These are phyloP conservation scores for Diddensiella caesifluorescens DNA, from an alignment of 805 yeast genomes.

Conservation along the genomic window DNA sequence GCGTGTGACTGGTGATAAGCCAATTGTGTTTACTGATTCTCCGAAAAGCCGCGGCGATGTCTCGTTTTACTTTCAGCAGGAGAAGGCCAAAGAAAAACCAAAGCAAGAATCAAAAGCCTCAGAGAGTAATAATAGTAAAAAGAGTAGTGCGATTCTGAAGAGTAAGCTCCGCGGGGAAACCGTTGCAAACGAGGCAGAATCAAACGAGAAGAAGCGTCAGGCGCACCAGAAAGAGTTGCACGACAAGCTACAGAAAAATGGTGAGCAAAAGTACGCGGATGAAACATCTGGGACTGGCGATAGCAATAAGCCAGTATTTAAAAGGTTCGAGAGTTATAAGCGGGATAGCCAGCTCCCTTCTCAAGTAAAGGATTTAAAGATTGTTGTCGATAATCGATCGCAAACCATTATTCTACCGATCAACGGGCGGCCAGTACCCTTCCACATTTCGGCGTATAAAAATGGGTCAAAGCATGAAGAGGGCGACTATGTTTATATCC, in stretches of 20 bases:
- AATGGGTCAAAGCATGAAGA: slow-evolving; percentile 94
- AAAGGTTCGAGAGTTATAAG: slow-evolving; percentile 88
- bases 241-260: slow-evolving; percentile 80
- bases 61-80: slow-evolving; percentile 78
- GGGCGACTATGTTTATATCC: slow-evolving; percentile 86
- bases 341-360: slow-evolving; percentile 89
- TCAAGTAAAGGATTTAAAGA: slow-evolving; percentile 73
- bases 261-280: slow-evolving; percentile 74
- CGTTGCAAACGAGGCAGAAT: slow-evolving; percentile 54
- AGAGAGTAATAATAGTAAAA: slow-evolving; percentile 35
- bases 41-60: slow-evolving; percentile 68
- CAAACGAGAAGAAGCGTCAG: slow-evolving; percentile 70
- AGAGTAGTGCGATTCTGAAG: slow-evolving; percentile 62
- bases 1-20: slow-evolving; percentile 57
- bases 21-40: slow-evolving; percentile 65
- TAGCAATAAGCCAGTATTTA: slow-evolving; percentile 62
- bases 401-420: slow-evolving; percentile 90
- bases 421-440: slow-evolving; percentile 95
- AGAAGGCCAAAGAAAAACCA: slow-evolving; percentile 24
- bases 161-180: slow-evolving; percentile 63
- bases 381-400: slow-evolving; percentile 80
- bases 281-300: slow-evolving; percentile 31
- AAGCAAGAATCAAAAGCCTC: slow-evolving; percentile 28
- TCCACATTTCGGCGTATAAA: slow-evolving; percentile 89
- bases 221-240: slow-evolving; percentile 80